phyloP scores from a whole-genome alignment of 1,284 basidiomycete species.

The Irpex sp. region DNA sequence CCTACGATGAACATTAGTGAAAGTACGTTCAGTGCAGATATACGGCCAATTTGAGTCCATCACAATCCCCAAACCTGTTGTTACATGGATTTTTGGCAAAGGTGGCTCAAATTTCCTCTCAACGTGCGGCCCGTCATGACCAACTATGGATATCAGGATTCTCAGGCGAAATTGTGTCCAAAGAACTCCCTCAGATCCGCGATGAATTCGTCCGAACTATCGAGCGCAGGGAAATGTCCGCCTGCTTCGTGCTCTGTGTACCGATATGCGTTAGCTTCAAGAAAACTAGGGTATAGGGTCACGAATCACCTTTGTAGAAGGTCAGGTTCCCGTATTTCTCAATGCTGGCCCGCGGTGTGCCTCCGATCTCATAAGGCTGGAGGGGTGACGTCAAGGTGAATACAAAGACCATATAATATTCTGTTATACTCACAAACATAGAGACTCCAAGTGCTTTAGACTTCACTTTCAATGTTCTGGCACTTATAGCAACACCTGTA shows the following conservation, averaged over 20 bases:
- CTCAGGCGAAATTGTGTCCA: background rate
- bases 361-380: background rate
- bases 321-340: background rate
- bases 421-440: background rate
- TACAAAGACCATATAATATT: no score
- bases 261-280: background rate
- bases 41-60: no score
- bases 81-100: no score
- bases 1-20: no score
- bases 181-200: background rate
- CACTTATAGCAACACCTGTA: background rate
- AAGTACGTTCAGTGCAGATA: no score
- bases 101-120: no score
- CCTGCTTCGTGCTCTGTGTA: background rate
- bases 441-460: background rate
- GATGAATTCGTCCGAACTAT: background rate
- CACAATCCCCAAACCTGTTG: no score
- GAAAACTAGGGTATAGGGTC: background rate
- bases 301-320: background rate
- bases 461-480: background rate
- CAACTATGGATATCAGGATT: no score
- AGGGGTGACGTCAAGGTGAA: no score
- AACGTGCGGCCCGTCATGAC: no score
- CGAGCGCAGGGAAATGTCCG: background rate
- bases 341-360: background rate